Base-by-base conservation (phyloP, 2,329 filamentous ascomycete species). In the Ophiocordyceps sinensis region DNA sequence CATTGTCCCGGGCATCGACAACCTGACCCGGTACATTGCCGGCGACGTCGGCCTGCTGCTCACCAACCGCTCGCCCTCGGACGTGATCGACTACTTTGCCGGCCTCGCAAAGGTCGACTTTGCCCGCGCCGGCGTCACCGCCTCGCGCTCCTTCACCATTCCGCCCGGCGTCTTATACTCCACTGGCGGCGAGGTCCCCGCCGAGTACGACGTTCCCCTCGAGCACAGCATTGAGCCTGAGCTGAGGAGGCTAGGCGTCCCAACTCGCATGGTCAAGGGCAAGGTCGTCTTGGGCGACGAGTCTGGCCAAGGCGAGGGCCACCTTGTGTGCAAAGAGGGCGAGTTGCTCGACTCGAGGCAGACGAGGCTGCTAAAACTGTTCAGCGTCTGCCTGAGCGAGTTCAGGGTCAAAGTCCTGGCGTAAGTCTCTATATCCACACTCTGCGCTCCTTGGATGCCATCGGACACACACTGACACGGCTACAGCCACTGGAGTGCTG, bases 341-440 rank as follows among this genome's bases (percentile, higher is more conserved):
- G 77, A 95, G 57, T 72, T 78, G 36, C 65, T 98, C 50, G 88
- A 95, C 63, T 88, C 84, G 50, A 75, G 89, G 53, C 91, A 98
- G 72, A 95, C 91, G 43, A 82, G 87, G 48, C 66, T 98, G 56
- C 63, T 98, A 62, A 96, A 96, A 75, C 71, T 94, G 54, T 96
- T 98, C 64, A 82, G 86, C 41, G 77, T 95, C 43, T 85, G 84
- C 47, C 77, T 91, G 64, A 85, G 86, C 44, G 87, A 96, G 66
- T 98, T 98, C 67, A 80, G 73, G 60, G 79, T 98, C 44, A 73
- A 78, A 54, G 66, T 94, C 49, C 66, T 83, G 60, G 88, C 87
- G 56, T 82, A 72, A 61, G 72, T 69, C 36, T 34, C 46, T 17
- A 17, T 15, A 12, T 6, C 32, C 32, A 15, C n/a, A 8, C 31